phyloP scores from a whole-genome alignment of 495 filamentous ascomycete genomes.

The Aspergillus carlsbadensis region DNA sequence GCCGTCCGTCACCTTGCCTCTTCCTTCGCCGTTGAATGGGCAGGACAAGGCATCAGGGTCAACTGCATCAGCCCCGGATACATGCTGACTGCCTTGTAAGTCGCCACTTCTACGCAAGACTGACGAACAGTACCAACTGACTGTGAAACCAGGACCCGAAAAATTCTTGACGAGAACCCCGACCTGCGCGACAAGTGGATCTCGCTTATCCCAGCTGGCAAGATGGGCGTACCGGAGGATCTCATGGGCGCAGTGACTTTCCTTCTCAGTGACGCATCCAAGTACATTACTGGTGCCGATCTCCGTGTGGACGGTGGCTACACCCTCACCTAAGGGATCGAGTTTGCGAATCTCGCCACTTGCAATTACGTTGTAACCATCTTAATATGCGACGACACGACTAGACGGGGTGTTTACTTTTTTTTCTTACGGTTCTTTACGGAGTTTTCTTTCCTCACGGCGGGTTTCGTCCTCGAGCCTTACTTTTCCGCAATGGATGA shows the following conservation, averaged over 20 bases:
- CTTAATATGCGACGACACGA: neutral
- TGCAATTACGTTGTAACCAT: neutral
- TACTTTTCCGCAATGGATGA: neutral
- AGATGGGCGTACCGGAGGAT: constrained; percentile 90
- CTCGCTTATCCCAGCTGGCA: constrained; percentile 83
- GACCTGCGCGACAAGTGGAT: constrained; percentile 86
- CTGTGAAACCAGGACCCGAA: constrained; percentile 65
- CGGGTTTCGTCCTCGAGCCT: neutral
- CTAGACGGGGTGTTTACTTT: neutral
- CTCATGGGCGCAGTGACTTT: constrained; percentile 93
- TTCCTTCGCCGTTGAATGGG: constrained; percentile 88
- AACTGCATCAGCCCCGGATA: constrained; percentile 92
- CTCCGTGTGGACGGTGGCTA: constrained; percentile 90
- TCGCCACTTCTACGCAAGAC: constrained; percentile 4
- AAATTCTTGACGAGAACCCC: constrained; percentile 90
- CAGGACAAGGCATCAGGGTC: constrained; percentile 76
- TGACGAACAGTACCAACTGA: constrained; percentile 18
- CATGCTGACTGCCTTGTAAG: constrained; percentile 85
- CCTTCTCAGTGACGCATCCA: constrained; percentile 79
- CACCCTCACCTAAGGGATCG: constrained; percentile 65
- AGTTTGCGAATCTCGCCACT: neutral
- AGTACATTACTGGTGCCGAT: constrained; percentile 88
- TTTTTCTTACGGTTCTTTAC: neutral
- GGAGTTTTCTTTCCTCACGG: neutral
- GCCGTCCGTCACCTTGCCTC: constrained; percentile 81